Conservation (phyloP, 306 rosid species). For the Corylus heterophylla region DNA sequence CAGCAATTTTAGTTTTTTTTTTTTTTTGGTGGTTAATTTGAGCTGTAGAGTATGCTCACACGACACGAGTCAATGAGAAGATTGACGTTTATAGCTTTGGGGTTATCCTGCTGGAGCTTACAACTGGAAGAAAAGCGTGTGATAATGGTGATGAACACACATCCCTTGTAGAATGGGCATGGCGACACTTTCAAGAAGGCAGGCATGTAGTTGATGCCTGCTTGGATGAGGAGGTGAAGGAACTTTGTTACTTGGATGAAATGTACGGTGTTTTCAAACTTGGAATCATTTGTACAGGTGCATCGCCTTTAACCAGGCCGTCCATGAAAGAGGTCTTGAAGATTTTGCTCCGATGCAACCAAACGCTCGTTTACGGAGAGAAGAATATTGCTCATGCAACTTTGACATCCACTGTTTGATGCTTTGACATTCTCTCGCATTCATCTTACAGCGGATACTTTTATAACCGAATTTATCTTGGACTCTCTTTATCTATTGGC, state of each 20-base stretch:
- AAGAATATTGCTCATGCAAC: too few species aligned
- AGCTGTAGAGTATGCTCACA: constrained; percentile 60
- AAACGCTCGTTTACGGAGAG: neutral
- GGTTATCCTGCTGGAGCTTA: constrained; percentile 65
- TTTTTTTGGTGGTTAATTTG: neutral
- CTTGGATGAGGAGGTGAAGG: constrained; percentile 59
- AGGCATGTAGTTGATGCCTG: constrained; percentile 35
- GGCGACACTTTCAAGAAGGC: constrained; percentile 42
- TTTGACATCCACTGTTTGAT: too few species aligned
- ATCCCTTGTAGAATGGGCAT: constrained; percentile 66
- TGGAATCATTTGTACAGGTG: constrained; percentile 58
- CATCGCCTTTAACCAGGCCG: constrained; percentile 55
- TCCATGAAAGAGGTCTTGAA: constrained; percentile 68
- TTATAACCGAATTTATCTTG: too few species aligned
- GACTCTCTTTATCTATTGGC: too few species aligned
- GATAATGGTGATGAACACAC: constrained; percentile 49
- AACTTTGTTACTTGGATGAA: constrained; percentile 42
- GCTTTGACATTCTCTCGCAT: too few species aligned
- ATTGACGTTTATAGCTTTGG: constrained; percentile 73
- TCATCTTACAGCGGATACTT: too few species aligned
- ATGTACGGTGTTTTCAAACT: constrained; percentile 62
- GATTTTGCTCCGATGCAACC: constrained; percentile 32
- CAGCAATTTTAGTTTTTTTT: neutral
- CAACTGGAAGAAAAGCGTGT: constrained; percentile 63
- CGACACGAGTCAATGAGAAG: constrained; percentile 61